Base-by-base conservation (phyloP, 352 stramenopile genomes). In the Poterioochromonas sp. region DNA sequence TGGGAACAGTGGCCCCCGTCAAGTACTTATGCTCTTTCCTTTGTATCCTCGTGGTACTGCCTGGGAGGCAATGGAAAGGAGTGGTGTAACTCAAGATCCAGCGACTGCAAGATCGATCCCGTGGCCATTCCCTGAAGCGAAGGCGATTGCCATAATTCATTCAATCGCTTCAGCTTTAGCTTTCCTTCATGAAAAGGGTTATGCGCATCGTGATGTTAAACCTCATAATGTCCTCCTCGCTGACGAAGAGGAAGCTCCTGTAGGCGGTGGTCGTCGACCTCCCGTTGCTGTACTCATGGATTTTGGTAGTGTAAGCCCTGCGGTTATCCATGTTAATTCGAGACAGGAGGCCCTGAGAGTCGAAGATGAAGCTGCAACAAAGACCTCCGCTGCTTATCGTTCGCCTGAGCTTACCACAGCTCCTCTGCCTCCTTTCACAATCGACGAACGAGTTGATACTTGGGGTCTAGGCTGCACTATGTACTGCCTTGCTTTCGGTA, bases 261-360 rank as follows among this genome's bases (percentile, higher is more conserved):
- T n/a, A n/a, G n/a, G n/a, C n/a, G n/a, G n/a, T n/a, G n/a, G n/a
- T n/a, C n/a, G n/a, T n/a, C n/a, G n/a, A n/a, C n/a, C n/a, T n/a
- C n/a, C n/a, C n/a, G n/a, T n/a, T n/a, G 22, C 53, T 32, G 76
- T 78, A 1, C 26, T 79, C 5, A 79, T 54, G 11, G 76, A 79
- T 37, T 78, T 79, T 63, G 76, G 76, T 15, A 53, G 29, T 49
- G 69, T 54, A 26, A 2, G 2, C 2, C 34, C 76, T 32, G 12
- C 12, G 3, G 3, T 3, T 18, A 1, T 26, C 0, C 15, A 26
- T 15, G 15, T 79, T 44, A 58, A 15, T 40, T 44, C 8, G 8
- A 29, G 63, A 12, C 22, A 32, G 20, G 5, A 79, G 3, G 76
- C 76, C 8, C 29, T 79, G 18, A 35, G 11, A 11, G 5, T 79